These are phyloP conservation scores for Inga oerstediana DNA, from an alignment of 306 rosid species.

Conservation along the genomic window DNA sequence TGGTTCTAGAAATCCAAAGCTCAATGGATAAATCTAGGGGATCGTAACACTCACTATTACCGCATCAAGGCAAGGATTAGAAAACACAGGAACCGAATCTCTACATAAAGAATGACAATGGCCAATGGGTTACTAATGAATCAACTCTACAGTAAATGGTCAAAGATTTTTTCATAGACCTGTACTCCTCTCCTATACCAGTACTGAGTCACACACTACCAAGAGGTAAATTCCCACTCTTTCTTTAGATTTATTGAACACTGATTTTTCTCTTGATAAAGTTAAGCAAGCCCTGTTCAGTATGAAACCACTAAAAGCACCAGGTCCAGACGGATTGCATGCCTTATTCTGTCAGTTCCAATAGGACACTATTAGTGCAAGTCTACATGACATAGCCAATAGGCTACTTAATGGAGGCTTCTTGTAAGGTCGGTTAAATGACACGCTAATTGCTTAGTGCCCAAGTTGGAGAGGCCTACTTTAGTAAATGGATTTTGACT, in stretches of 20 bases:
- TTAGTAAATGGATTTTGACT: no score
- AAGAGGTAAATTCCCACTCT: neutral
- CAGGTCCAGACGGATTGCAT: neutral
- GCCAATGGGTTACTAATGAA: neutral
- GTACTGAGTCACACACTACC: neutral
- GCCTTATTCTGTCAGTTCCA: neutral
- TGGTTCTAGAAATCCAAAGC: neutral
- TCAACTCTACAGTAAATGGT: rapidly evolving
- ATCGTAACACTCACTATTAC: neutral
- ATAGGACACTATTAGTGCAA: neutral
- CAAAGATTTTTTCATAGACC: neutral
- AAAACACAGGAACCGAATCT: no score
- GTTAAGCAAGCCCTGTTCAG: no score
- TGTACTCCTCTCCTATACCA: neutral
- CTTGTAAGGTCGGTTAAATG: no score
- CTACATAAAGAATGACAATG: neutral
- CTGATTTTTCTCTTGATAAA: no score
- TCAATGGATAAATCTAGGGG: neutral
- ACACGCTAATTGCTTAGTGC: no score
- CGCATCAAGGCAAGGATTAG: neutral
- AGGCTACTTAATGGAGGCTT: no score
- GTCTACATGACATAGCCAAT: no score
- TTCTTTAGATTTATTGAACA: no score
- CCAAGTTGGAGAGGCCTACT: no score
- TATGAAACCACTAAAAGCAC: no score